Evolutionary conservation across 1,284 basidiomycete genomes (phyloP), one percentile per base, ranked within the genome.

Genomic region (Sporisorium graminicola): DNA sequence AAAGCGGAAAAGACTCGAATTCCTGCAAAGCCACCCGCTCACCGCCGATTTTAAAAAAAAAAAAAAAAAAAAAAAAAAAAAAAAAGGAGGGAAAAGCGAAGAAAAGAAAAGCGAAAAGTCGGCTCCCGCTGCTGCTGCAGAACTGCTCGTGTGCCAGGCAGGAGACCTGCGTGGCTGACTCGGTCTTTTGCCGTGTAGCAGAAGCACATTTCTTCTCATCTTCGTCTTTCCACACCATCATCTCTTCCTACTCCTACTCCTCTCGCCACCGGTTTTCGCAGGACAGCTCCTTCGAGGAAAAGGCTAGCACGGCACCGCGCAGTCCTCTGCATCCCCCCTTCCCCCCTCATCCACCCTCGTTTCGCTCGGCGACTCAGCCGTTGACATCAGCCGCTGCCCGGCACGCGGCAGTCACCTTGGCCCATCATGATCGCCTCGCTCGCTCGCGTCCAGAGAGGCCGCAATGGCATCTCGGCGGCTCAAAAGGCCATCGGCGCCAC

Each of bases 401-500:
- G 26, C 26, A 16, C 18, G 44, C 24, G 24, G 44, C 44, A 16
- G 24, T 24, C 44, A 27, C n/a, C 9, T n/a, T n/a, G 33, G 20
- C 20, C 22, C 53, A 62, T 43, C 22, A 70, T 75, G 73, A 65
- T 75, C 37, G 67, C 73, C 27, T 70, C 73, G 16, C 63, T 75
- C 50, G 73, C 73, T 51, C 66, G 73, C 22, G 60, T 75, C 16
- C 73, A 70, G 53, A 59, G 73, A 33, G 58, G 63, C 60, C 73
- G 73, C 51, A 57, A 59, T 20, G 67, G 60, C 24, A 43, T 75
- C 53, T 71, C 64, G 13, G 57, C 51, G 8, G 73, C 73, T 29
- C 59, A 71, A 50, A 68, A 70, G 58, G 73, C 68, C n/a, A 43
- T 72, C 47, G 57, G 58, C 27, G 57, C 73, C 44, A 64, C 43